Conservation (phyloP, 2,329 filamentous ascomycete species). For the Tolypocladium endophyticum region DNA sequence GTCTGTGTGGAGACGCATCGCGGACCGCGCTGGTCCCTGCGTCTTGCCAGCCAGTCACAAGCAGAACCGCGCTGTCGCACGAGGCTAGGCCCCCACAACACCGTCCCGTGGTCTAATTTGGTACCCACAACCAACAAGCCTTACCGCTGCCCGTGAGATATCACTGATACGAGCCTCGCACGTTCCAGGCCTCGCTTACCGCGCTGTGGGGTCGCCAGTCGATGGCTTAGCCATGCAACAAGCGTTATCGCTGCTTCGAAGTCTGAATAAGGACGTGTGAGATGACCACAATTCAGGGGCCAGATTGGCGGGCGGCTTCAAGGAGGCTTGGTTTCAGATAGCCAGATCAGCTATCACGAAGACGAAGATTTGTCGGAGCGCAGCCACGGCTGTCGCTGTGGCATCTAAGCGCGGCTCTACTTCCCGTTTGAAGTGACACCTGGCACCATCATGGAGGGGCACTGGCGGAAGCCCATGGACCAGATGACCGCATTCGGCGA, state of each 20-base stretch:
- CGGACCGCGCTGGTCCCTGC: conserved; percentile 1
- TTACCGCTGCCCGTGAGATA: no score
- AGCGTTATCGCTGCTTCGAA: background rate
- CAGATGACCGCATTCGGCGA: background rate
- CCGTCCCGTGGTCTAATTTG: no score
- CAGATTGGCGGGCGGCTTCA: background rate
- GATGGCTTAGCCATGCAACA: background rate
- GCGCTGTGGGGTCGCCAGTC: background rate
- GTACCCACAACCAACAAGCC: no score
- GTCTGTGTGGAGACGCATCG: background rate
- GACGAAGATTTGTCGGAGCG: background rate
- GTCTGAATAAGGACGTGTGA: no score
- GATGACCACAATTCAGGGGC: background rate
- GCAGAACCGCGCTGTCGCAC: background rate
- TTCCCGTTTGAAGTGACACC: background rate
- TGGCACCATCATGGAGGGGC: background rate
- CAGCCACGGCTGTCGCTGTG: background rate
- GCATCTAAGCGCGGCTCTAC: background rate
- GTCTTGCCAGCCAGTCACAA: background rate
- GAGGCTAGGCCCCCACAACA: background rate
- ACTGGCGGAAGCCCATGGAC: background rate
- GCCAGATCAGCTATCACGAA: background rate
- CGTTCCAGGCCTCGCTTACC: background rate
- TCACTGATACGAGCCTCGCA: no score
- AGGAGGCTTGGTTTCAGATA: background rate